Evolutionary conservation across 768 basidiomycete species (phyloP), one percentile per base, ranked within the genome.

Genomic region (Kwoniella sp.): DNA sequence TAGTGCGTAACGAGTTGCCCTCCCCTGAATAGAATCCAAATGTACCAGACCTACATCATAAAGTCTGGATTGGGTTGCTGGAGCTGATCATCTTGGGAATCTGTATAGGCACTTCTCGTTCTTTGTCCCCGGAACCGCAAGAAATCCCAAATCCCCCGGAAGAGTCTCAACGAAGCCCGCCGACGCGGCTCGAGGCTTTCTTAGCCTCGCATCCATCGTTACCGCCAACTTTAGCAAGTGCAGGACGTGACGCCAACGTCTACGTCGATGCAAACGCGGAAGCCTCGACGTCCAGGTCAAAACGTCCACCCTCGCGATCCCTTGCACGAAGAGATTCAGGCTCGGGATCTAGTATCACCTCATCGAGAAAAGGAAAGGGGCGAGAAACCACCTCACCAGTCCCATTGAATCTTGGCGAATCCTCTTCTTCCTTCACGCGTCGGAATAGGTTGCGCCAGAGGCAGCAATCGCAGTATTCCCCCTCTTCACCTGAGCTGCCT

Each of bases 311-410:
- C 12, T 34, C 28, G 4, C 47, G 13, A 34, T 25, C 20, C 7
- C 3, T 60, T 28, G 1, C 4, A 31, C 30, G 58, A 20, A 20
- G 48, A 37, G 28, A 47, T 45, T 45, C 41, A 45, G 41, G 41
- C 8, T 55, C 61, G 17, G 53, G 29, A 30, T 48, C 53, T 28
- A 65, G 55, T 41, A 61, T 62, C 41, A 48, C 62, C 26, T 52
- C 60, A 4, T 73, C 74, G 7, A 63, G 68, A 22, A 76, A 76
- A 65, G 74, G 74, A 13, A 76, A 76, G 56, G 70, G 73, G 51
- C 52, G 72, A 15, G 70, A 61, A 9, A n/a, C 23, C 12, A 30
- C 64, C 29, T 58, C 61, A 2, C 31, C 37, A 0, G 47, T 20
- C 26, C 37, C 61, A 25, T 1, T 23, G 28, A 11, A 26, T 22